phyloP scores from a whole-genome alignment of 2,329 filamentous ascomycete genomes.

The Ascosphaera aggregata region DNA sequence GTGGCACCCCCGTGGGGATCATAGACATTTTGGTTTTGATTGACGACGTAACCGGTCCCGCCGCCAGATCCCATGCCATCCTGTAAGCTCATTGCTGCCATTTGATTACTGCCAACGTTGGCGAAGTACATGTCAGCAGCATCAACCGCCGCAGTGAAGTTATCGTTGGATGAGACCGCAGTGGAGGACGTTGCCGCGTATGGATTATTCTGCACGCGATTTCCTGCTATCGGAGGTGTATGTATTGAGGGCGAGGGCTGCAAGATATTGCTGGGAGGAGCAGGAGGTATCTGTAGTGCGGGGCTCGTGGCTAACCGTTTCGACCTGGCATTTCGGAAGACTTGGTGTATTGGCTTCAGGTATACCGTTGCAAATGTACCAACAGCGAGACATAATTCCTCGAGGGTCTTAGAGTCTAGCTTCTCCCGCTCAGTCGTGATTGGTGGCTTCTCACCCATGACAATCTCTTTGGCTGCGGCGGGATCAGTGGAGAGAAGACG shows the following conservation, averaged over 20 bases:
- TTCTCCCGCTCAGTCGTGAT: slow-evolving; percentile 95
- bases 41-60: slow-evolving; percentile 42
- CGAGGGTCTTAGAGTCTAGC: slow-evolving; percentile 68
- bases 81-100: slow-evolving; percentile 46
- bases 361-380: slow-evolving; percentile 94
- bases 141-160: slow-evolving; percentile 48
- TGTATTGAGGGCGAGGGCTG: slow-evolving; percentile 11
- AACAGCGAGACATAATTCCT: slow-evolving; percentile 93
- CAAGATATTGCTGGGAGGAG: too few relatives aligned
- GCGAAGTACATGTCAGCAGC: slow-evolving; percentile 84
- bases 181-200: slow-evolving; percentile 11
- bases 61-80: slow-evolving; percentile 41
- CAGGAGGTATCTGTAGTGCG: slow-evolving; percentile 51
- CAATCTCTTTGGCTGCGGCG: slow-evolving; percentile 58
- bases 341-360: slow-evolving; percentile 89
- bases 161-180: slow-evolving; percentile 15
- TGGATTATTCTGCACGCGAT: slow-evolving; percentile 22
- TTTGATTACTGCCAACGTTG: slow-evolving; percentile 47
- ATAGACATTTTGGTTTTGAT: slow-evolving; percentile 38
- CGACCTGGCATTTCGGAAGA: slow-evolving; percentile 74
- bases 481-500: slow-evolving; percentile 83
- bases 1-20: background rate
- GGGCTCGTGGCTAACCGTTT: slow-evolving; percentile 61
- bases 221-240: slow-evolving; percentile 6
- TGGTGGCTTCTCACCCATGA: slow-evolving; percentile 93